Conservation (phyloP, 371 early-diverging fungal genomes). For the Syncephalastrum sp. region DNA sequence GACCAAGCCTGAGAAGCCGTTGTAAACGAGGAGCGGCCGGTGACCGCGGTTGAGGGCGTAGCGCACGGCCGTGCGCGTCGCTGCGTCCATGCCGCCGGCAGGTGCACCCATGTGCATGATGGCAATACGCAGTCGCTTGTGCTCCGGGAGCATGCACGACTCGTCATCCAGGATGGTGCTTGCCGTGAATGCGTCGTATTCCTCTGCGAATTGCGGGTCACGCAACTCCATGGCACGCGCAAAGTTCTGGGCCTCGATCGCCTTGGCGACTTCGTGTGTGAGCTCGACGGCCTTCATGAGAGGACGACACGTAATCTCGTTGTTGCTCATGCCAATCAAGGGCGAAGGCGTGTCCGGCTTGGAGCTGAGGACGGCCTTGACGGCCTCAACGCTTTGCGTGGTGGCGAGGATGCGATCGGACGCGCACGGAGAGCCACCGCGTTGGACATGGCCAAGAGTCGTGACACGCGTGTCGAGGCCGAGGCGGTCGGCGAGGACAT, state of each 20-base stretch:
- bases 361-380: constrained; percentile 83
- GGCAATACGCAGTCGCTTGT: constrained; percentile 76
- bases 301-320: constrained; percentile 74
- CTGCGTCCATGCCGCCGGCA: constrained; percentile 60
- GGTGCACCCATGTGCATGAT: constrained; percentile 95
- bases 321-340: constrained; percentile 87
- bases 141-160: constrained; percentile 16
- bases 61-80: constrained; percentile 65
- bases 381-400: constrained; percentile 92
- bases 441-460: constrained; percentile 97
- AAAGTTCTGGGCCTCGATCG: constrained; percentile 79
- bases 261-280: constrained; percentile 64
- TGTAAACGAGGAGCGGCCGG: constrained; percentile 76
- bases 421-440: constrained; percentile 95
- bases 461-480: constrained; percentile 92
- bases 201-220: constrained; percentile 74
- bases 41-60: constrained; percentile 84
- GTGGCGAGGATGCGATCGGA: constrained; percentile 87
- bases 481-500: constrained; percentile 73
- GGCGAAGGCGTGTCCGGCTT: constrained; percentile 81
- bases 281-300: constrained; percentile 90
- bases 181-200: constrained; percentile 32
- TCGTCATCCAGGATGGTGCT: constrained; percentile 33
- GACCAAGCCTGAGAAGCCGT: constrained; percentile 94
- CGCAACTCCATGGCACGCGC: constrained; percentile 82